Evolutionary conservation across 331 rosid species (phyloP).

Genomic region (Cucumis variabilis): DNA sequence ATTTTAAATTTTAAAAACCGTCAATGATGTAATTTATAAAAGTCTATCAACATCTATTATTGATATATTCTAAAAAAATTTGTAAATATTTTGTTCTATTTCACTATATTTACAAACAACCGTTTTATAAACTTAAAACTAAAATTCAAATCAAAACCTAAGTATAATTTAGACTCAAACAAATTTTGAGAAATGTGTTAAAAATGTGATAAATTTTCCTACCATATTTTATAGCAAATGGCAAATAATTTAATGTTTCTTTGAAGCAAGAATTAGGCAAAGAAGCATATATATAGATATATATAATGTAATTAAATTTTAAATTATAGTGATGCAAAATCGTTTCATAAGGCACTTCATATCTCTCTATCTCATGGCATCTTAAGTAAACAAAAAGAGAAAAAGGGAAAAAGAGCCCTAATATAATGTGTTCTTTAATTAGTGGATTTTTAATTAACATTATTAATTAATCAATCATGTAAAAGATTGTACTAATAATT

Average conservation of each 20-base stretch:
- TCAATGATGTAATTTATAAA: no score
- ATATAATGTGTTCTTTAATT: background rate
- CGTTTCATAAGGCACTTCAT: background rate
- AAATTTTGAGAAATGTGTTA: no score
- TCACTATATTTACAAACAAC: no score
- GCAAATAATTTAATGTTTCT: background rate
- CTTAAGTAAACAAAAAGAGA: background rate
- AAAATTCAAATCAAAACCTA: no score
- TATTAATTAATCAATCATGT: background rate
- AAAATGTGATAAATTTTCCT: no score
- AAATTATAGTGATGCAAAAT: background rate
- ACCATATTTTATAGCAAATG: background rate
- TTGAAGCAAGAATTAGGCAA: background rate
- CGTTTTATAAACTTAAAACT: no score
- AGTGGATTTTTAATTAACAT: background rate
- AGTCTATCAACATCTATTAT: no score
- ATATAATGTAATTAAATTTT: background rate
- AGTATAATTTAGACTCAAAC: no score
- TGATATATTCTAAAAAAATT: no score
- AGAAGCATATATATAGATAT: background rate
- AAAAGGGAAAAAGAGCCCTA: background rate
- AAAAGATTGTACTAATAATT: no score
- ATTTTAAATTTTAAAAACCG: no score
- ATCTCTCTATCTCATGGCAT: background rate
- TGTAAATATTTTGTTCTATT: no score